Evolutionary conservation across 257 asterid species (phyloP), one percentile per base, ranked within the genome.

Genomic region (Datura wrightii): DNA sequence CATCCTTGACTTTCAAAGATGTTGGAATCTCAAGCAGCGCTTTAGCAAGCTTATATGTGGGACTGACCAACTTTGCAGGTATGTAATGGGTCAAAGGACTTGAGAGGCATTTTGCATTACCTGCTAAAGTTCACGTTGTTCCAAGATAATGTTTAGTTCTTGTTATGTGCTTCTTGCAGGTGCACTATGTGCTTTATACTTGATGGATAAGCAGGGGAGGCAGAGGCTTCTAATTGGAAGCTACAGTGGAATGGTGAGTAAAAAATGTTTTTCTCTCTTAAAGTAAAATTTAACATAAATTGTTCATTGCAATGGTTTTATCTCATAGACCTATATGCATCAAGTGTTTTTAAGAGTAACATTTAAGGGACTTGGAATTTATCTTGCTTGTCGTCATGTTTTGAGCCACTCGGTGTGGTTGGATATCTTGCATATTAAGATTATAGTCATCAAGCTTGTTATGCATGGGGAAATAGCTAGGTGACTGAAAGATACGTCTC

Each of bases 201-300:
- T 95, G 76, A 90, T 95, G 94, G 98, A 95, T 89, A 95, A 84
- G 88, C 94, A 89, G 85, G 97, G 98, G 86, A 93, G 98, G 82
- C 89, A 90, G 85, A 89, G 85, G 71, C 97, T 95, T 88, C 93
- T 95, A 10, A 84, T 92, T 83, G 94, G 93, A 89, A 95, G 98
- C 89, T 95, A 95, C 85, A 63, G 91, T 80, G 98, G 98, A 90
- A 95, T 95, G 98, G 98, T 93, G 56, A 86, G 90, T 79, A 11
- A 84, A 24, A 53, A 62, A 7, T 9, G 10, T 16, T 63, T 48
- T 79, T 82, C 55, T 78, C 19, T 82, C 48, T 8, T 14, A 24
- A 7, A 52, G 80, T 74, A 31, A 52, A 50, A 52, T 13, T 76
- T 54, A 19, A 48, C 60, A 31, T 76, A 76, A 76, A 31, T 18